Evolutionary conservation across 2,329 filamentous ascomycete genomes (phyloP), one percentile per base, ranked within the genome.

Genomic region (Coniochaeta hoffmannii): DNA sequence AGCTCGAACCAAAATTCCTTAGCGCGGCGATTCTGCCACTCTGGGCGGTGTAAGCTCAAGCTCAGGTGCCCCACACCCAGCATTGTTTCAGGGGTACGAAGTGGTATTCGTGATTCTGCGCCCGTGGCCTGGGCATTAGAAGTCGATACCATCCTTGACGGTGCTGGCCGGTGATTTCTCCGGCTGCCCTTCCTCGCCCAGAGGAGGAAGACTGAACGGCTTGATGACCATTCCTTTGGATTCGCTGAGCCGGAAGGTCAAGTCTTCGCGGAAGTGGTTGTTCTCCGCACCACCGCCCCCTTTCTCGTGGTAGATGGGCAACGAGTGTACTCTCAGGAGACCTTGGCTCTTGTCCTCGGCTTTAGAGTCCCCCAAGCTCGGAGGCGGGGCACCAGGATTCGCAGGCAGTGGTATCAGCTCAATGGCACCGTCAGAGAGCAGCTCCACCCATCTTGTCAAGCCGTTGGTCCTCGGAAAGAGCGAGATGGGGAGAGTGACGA

Each of bases 191-290:
- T 91, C 90, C 1, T 88, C 90, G 55, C 91, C 89, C 38, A 93
- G 76, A 0, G 94, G 94, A 26, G 94, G 94, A 44, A 99, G 76
- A 67, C 88, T 94, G 70, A 91, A 97, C 0, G 91, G 90, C 64
- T 87, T 89, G 60, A 99, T 90, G 36, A 90, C 81, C 61, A 99
- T 84, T 53, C 90, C 92, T 63, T 82, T 86, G 2, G 82, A 80
- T 64, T 90, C 80, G 68, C 90, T 96, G 53, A 99, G 73, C 58
- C 86, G 92, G 69, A 99, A 99, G 4, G 91, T 91, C 71, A 96
- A 81, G 70, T 97, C 91, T 65, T 96, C 89, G 24, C 89, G 85
- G 54, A 87, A 79, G 59, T 84, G 85, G 56, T 82, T 82, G 36
- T 81, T 77, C 57, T 84, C 83, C 1, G 82, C 79, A 10, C 84